phyloP scores from a whole-genome alignment of 805 yeast species.

The Yarrowia deformans region DNA sequence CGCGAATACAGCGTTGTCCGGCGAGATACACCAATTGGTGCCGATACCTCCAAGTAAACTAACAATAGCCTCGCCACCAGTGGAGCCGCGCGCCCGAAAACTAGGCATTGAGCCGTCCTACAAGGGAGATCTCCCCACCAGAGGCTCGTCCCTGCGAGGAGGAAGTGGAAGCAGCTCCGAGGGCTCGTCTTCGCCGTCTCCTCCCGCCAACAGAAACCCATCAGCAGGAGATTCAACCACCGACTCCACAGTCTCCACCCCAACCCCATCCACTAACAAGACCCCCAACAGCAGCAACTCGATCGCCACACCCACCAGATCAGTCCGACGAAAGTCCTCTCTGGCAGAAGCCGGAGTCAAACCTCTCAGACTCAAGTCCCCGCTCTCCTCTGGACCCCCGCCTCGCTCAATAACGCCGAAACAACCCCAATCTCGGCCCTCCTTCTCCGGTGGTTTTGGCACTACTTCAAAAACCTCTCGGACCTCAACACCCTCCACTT shows the following conservation, averaged over 20 bases:
- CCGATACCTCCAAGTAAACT: background rate
- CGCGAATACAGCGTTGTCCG: background rate
- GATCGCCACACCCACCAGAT: conserved; percentile 12
- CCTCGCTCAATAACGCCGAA: conserved; percentile 5
- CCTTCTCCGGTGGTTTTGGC: background rate
- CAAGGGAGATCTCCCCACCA: conserved; percentile 24
- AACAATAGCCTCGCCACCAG: background rate
- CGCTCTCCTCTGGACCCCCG: background rate
- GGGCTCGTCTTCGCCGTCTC: conserved; percentile 13
- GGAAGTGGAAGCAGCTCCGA: conserved; percentile 8
- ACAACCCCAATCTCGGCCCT: background rate
- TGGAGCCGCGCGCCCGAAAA: conserved; percentile 17
- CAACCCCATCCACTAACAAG: background rate
- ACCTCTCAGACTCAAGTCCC: conserved; percentile 5
- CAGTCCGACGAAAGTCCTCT: conserved; percentile 1
- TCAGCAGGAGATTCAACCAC: no score
- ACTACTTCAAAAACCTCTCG: background rate
- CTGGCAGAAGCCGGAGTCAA: conserved; percentile 28
- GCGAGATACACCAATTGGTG: background rate
- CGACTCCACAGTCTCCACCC: background rate
- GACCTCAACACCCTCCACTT: conserved; percentile 1
- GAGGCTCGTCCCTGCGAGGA: conserved; percentile 2
- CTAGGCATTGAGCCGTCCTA: conserved; percentile 27
- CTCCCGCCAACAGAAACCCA: background rate
- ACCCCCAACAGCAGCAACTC: background rate